Base-by-base conservation (phyloP, 2,329 filamentous ascomycete species). In the Penicillium palitans region DNA sequence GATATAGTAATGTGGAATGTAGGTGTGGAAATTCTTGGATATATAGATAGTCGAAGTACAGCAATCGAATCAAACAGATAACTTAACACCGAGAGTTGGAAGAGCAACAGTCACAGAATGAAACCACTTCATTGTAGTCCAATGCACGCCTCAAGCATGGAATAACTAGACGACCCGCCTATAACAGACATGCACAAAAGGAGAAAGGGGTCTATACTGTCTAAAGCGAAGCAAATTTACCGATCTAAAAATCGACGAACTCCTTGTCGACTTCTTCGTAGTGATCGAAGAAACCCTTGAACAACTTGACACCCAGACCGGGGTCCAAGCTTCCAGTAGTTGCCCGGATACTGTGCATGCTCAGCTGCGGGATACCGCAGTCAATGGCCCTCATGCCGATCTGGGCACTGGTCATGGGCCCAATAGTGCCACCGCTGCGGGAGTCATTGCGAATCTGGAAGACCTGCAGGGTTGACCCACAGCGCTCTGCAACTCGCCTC, bases 391-490 rank as follows among this genome's bases (percentile, higher is more conserved):
- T 80, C 59, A 96, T 87, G 31, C 93, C 93, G 76, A 95, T 90
- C 29, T 84, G 85, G 29, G 88, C 86, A 65, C 87, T 91, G 37
- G 96, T 82, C 84, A 93, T 92, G 0, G 95, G 95, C 0, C 95
- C 95, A n/a, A 98, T 92, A 0, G 95, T 99, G 17, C 95, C 95
- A 31, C 95, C 95, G 70, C 87, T 91, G 55, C 93, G 82, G 10
- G 84, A 89, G 76, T 98, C 95, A 72, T 98, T 99, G 57, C 95
- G 82, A 73, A 98, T 98, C 82, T 96, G 92, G 82, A 98, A 98
- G 6, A 90, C 81, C 77, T 98, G 95, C 54, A 96, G 82, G 48
- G 83, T 85, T 57, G 85, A 86, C 51, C 81, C 90, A 61, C 82
- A 84, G 59, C 90, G 87, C 66, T 92, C 87, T 8, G 91, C 93